A percentile compares a stretch with the other conserved stretches of the same genome.
Conservation (phyloP, 345 rosid species). For the Populus pruinosa region DNA sequence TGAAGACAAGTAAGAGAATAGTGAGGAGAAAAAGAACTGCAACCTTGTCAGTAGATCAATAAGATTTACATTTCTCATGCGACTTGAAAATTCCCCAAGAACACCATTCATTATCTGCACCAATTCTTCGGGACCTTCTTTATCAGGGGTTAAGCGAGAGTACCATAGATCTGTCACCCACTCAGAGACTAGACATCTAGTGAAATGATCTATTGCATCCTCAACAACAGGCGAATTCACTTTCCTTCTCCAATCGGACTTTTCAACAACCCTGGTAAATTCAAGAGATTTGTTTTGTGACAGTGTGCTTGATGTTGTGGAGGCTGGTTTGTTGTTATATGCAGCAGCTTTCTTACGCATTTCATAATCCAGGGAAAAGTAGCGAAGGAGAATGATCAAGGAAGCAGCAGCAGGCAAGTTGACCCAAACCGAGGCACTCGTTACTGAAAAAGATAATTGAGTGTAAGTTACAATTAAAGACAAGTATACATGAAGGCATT, state of each 20-base stretch:
- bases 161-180: constrained; percentile 97
- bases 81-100: constrained; percentile 77
- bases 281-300: constrained; percentile 45
- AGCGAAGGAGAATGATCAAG: constrained; percentile 73
- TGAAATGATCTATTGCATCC: constrained; percentile 80
- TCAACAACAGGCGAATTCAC: constrained; percentile 88
- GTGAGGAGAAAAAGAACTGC: constrained; percentile 11
- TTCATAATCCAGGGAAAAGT: constrained; percentile 77
- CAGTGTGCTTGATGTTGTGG: constrained; percentile 11
- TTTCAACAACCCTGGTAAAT: constrained; percentile 40
- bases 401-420: constrained; percentile 92
- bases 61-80: constrained; percentile 75
- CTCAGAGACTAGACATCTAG: constrained; percentile 81
- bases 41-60: constrained; percentile 89
- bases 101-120: constrained; percentile 65
- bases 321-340: constrained; percentile 54
- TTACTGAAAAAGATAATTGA: constrained; percentile 53
- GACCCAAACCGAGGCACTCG: constrained; percentile 92
- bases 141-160: constrained; percentile 81
- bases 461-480: constrained; percentile 18
- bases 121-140: constrained; percentile 86
- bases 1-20: constrained; percentile 4
- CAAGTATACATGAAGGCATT: constrained; percentile 2
- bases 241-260: constrained; percentile 77
- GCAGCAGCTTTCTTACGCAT: constrained; percentile 68